Evolutionary conservation across 305 asterid species (phyloP), one percentile per base, ranked within the genome.

Genomic region (Solanum hybrid): DNA sequence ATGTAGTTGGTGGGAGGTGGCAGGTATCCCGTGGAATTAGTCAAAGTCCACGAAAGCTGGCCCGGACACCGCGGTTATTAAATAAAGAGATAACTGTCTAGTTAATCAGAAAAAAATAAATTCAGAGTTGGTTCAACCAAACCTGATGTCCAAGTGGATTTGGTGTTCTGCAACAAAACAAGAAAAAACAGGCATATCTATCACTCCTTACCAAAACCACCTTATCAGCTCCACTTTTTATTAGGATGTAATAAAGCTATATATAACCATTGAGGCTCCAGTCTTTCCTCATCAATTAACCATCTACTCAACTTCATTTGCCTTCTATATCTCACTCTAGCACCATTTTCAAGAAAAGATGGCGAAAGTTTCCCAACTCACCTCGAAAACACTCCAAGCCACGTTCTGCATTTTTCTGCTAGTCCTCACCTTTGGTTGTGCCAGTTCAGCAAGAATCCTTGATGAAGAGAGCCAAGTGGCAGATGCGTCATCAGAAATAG

Each of bases 401-500:
- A 85, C 89, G 85, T 82, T 93, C 73, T 94, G 92, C 94, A 77
- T 93, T 10, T 90, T 92, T 13, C 88, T 96, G 77, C 90, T 95
- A 80, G 92, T 94, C 87, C 60, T 92, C 88, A 88, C 94, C 85
- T 80, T 95, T 42, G 86, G 89, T 7, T 84, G 77, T 38, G 93
- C 93, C 13, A 90, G 87, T 86, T 91, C 96, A 4, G 89, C 94
- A 77, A 87, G 96, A 91, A 36, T 92, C 90, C 97, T 96, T 5
- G 95, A 93, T 14, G 88, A 85, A 85, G 93, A 22, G 88, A 85
- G 22, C 88, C 46, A 92, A 90, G 89, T 86, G 29, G 73, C 73
- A 3, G 40, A 87, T 4, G 71, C 22, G 0, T 51, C 84, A 40
- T 16, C 84, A 1, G 89, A 76, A 35, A 56, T 27, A 5, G 90